phyloP scores from a whole-genome alignment of 2,329 filamentous ascomycete species.

The Fonsecaea multimorphosa region DNA sequence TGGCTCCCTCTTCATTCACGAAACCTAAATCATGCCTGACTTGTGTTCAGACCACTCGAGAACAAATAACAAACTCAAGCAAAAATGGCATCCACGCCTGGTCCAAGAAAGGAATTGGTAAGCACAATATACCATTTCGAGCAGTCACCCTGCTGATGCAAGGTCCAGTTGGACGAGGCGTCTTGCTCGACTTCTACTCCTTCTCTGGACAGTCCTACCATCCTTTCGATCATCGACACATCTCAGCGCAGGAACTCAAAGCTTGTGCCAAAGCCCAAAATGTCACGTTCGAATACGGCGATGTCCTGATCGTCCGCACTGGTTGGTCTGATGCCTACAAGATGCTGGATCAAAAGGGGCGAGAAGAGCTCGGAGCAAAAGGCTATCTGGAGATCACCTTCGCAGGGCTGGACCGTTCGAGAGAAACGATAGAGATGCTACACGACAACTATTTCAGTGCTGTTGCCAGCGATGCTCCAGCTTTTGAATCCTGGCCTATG shows the following conservation, averaged over 20 bases:
- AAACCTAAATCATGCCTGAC: no score
- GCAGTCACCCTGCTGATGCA: no score
- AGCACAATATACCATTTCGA: no score
- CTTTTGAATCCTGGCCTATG: slow-evolving; percentile 69
- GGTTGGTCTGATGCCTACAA: slow-evolving; percentile 67
- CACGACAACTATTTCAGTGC: slow-evolving; percentile 72
- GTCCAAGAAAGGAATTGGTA: neutral
- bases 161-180: neutral
- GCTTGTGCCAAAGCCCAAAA: slow-evolving; percentile 62
- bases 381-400: slow-evolving; percentile 48
- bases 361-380: slow-evolving; percentile 42
- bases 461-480: slow-evolving; percentile 66
- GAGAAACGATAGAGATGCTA: slow-evolving; percentile 66
- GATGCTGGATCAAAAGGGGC: slow-evolving; percentile 47
- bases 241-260: slow-evolving; percentile 61
- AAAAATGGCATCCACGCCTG: neutral
- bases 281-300: slow-evolving; percentile 61
- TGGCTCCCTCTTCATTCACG: no score
- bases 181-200: neutral
- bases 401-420: slow-evolving; percentile 58
- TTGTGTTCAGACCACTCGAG: neutral
- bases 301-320: slow-evolving; percentile 69
- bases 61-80: neutral
- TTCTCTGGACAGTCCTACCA: neutral
- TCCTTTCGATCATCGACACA: slow-evolving; percentile 42